These are phyloP conservation scores for Paecilomyces variotii DNA, from an alignment of 2,329 filamentous ascomycete species.

Conservation along the genomic window DNA sequence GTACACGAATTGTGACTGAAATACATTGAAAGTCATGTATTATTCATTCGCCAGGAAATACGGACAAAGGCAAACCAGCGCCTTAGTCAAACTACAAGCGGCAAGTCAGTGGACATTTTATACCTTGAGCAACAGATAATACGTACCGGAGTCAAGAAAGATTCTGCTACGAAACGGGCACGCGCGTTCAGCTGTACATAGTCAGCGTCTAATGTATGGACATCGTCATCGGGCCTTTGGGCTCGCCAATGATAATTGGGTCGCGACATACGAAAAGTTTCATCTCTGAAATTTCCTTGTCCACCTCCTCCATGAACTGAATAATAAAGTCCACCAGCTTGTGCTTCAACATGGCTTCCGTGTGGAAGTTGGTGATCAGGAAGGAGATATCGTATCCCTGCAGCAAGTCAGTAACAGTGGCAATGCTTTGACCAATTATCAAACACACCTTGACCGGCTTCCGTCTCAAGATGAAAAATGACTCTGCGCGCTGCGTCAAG, in stretches of 20 bases:
- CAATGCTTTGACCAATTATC: neutral
- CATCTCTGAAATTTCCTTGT: constrained; percentile 99
- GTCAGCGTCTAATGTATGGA: constrained; percentile 21
- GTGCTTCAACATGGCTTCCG: constrained; percentile 97
- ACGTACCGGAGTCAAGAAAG: constrained; percentile 85
- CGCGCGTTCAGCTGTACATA: constrained; percentile 73
- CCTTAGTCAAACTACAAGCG: constrained; percentile 22
- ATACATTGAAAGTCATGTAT: neutral
- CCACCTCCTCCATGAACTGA: constrained; percentile 99
- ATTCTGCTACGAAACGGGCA: constrained; percentile 95
- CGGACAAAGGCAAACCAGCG: neutral
- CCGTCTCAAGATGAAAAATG: constrained; percentile 90
- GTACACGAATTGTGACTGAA: neutral
- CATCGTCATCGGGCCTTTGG: neutral
- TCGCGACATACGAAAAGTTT: constrained; percentile 79
- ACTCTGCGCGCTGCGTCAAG: constrained; percentile 89
- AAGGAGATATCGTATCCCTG: constrained; percentile 98
- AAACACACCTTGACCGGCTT: constrained; percentile 77
- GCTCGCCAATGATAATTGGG: neutral
- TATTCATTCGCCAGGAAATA: neutral
- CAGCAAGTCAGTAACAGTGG: constrained; percentile 24
- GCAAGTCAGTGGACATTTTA: constrained; percentile 3
- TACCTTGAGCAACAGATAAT: neutral
- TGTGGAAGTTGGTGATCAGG: constrained; percentile 97
- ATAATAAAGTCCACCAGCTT: constrained; percentile 99